Conservation (phyloP, 805 yeast species). For the Candida sanyiensis region DNA sequence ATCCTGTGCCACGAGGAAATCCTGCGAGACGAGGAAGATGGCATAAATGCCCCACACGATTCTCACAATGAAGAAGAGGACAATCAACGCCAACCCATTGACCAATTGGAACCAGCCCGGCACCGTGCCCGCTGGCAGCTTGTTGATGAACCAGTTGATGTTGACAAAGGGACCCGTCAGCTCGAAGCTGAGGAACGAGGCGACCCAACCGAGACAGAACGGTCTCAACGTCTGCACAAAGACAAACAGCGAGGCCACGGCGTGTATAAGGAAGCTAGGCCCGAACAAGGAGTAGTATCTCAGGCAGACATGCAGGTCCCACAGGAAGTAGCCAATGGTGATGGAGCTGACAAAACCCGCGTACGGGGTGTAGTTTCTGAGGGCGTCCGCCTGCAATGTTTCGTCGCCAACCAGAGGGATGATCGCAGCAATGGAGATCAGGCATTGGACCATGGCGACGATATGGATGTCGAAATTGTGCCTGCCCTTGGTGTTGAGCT, state of each 20-base stretch:
- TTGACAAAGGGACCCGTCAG: slow-evolving; percentile 93
- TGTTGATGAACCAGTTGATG: slow-evolving; percentile 83
- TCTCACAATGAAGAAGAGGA: slow-evolving; percentile 70
- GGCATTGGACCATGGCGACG: slow-evolving; percentile 80
- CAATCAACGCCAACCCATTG: slow-evolving; percentile 69
- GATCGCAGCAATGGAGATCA: slow-evolving; percentile 53
- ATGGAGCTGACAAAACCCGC: slow-evolving; percentile 67
- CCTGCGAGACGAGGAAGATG: slow-evolving; percentile 43
- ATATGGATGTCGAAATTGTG: slow-evolving; percentile 86
- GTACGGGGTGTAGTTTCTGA: slow-evolving; percentile 69
- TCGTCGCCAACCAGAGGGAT: slow-evolving; percentile 63
- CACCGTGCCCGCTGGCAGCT: slow-evolving; percentile 63
- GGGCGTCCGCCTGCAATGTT: slow-evolving; percentile 40
- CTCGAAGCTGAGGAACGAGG: slow-evolving; percentile 80
- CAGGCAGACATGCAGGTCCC: slow-evolving; percentile 79
- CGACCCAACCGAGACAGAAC: slow-evolving; percentile 74
- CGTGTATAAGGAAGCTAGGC: slow-evolving; percentile 75
- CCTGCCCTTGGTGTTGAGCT: slow-evolving; percentile 39
- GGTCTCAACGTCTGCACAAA: slow-evolving; percentile 62
- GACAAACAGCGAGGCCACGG: slow-evolving; percentile 72
- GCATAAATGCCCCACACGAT: slow-evolving; percentile 86
- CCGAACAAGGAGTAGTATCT: slow-evolving; percentile 68
- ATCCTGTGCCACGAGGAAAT: slow-evolving; percentile 37
- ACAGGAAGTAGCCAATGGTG: slow-evolving; percentile 80
- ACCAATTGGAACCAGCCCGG: slow-evolving; percentile 46